Base-by-base conservation (phyloP, 2,329 filamentous ascomycete genomes). In the Botrytis pseudocinerea region DNA sequence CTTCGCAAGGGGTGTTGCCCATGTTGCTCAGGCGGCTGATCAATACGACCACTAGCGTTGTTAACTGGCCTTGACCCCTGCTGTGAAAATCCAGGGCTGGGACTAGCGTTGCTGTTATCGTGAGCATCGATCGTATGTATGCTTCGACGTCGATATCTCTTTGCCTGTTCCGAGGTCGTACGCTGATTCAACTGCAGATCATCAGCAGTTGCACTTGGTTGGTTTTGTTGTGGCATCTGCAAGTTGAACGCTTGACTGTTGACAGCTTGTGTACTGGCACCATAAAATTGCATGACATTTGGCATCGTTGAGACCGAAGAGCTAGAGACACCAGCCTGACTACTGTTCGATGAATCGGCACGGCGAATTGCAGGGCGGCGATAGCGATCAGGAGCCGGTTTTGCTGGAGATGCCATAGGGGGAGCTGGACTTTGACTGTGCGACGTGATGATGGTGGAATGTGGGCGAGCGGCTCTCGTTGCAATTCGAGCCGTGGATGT, bases 321-420 rank as follows among this genome's bases (percentile, higher is more conserved):
- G 61, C 78, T 80, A 54, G 75, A 76, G 63, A 46, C 77, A 63
- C 74, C n/a, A 63, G 69, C 62, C 68, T 74, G 73, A 72, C 69
- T 80, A 80, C 40, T 64, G 28, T 28, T 70, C 4, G 75, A 79
- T 78, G 77, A 82, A 78, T 80, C 84, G 20, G 77, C 73, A 74
- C 88, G 85, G 76, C 88, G 87, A 73, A 87, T 85, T 72, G 86
- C 86, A 74, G 87, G 82, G 69, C 94, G 91, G 78, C 94, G 89
- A 81, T 98, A 98, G 74, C 95, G 90, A 81, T 97, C 94, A 1
- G 93, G 93, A 1, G 92, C 90, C 35, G 90, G 85, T 79, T 94
- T 94, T 63, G 85, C 82, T 6, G 87, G 85, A 60, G 90, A 87
- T 10, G 76, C 73, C 25, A 74, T 54, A n/a, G 70, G 84, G n/a